Conservation (phyloP, 2,329 filamentous ascomycete genomes). For the Penicillium oxalicum region DNA sequence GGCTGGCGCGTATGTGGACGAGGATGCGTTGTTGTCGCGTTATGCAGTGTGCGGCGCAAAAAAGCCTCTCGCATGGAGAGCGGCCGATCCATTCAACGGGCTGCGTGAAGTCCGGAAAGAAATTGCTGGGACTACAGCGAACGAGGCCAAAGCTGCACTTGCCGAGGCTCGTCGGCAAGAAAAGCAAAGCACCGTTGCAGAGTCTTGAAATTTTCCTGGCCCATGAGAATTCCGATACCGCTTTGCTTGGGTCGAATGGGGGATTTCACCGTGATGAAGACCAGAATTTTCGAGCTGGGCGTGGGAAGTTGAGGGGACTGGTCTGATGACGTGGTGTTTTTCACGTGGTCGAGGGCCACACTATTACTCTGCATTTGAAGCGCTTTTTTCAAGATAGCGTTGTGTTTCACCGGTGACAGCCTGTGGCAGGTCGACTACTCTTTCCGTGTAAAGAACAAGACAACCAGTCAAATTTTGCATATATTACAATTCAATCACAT, state of each 20-base stretch:
- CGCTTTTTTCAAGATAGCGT: not conserved
- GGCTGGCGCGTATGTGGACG: slow-evolving; percentile 75
- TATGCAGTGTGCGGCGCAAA: slow-evolving; percentile 37
- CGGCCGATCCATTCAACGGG: slow-evolving; percentile 1
- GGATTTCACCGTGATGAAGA: not conserved
- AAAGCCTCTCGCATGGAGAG: slow-evolving; percentile 9
- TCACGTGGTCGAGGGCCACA: too few relatives aligned
- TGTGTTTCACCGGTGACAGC: not conserved
- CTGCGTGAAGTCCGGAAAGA: not conserved
- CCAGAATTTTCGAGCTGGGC: not conserved
- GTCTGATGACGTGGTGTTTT: too few relatives aligned
- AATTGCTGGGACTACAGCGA: not conserved
- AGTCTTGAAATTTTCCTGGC: not conserved
- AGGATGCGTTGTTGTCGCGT: slow-evolving; percentile 53
- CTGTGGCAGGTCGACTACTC: too few relatives aligned
- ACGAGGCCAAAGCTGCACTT: not conserved
- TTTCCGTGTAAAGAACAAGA: too few relatives aligned
- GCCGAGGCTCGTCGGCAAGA: not conserved
- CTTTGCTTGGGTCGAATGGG: not conserved
- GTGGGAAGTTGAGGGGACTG: too few relatives aligned
- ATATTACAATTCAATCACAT: too few relatives aligned
- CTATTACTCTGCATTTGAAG: not conserved
- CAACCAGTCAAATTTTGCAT: too few relatives aligned
- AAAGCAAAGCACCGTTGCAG: not conserved
- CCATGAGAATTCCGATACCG: not conserved